Evolutionary conservation across 192 early-diverging fungal species (phyloP).

Genomic region (Coemansia sp.): DNA sequence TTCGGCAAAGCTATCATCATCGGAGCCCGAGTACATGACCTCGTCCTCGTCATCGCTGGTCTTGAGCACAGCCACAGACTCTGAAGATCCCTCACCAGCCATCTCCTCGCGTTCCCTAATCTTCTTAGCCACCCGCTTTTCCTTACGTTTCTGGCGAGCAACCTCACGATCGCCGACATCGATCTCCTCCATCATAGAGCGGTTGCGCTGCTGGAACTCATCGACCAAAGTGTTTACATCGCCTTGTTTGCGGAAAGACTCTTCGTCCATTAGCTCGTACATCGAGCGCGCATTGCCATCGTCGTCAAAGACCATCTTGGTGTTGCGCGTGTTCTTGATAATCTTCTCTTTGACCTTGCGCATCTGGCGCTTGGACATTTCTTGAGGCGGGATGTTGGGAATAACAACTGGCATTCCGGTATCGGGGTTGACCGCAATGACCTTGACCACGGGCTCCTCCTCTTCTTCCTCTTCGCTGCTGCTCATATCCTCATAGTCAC

Average conservation of each 20-base stretch:
- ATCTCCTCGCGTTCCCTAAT: constrained; percentile 60
- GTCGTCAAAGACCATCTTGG: constrained; percentile 91
- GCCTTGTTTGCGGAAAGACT: constrained; percentile 77
- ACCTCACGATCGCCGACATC: constrained; percentile 80
- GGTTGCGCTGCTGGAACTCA: constrained; percentile 73
- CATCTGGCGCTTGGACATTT: constrained; percentile 54
- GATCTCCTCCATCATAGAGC: constrained; percentile 68
- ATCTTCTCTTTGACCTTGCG: constrained; percentile 68
- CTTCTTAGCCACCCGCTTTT: constrained; percentile 75
- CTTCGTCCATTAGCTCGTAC: constrained; percentile 82
- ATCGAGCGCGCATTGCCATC: constrained; percentile 79
- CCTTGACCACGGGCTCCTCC: constrained; percentile 57
- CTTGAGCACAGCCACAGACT: constrained; percentile 24
- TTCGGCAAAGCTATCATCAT: constrained; percentile 25
- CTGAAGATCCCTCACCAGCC: constrained; percentile 18
- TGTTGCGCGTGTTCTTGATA: constrained; percentile 69
- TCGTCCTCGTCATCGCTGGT: constrained; percentile 28
- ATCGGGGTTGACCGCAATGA: constrained; percentile 37
- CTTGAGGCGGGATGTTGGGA: constrained; percentile 49
- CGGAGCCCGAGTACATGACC: background rate
- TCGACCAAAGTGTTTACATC: constrained; percentile 65
- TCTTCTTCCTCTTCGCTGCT: constrained; percentile 33
- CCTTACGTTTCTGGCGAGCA: constrained; percentile 66
- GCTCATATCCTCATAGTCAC: constrained; percentile 39
- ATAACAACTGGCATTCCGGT: constrained; percentile 41